These are phyloP conservation scores for Diplodia sapinea DNA, from an alignment of 2,329 filamentous ascomycete species.

Conservation along the genomic window DNA sequence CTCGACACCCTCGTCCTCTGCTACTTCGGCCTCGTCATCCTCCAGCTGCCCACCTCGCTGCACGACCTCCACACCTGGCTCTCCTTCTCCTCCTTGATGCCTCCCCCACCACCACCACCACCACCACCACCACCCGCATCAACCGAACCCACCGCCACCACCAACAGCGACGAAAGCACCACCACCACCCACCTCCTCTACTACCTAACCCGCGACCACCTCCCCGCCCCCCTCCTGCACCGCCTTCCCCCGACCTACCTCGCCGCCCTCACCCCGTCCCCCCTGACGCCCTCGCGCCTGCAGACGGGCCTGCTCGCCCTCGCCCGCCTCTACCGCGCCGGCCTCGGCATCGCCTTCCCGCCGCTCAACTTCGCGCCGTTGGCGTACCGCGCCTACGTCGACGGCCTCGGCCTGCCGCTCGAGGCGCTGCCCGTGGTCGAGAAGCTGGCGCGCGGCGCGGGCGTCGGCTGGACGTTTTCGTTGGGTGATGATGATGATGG, in stretches of 20 bases:
- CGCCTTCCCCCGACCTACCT: conserved; percentile 69
- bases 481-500: neutral
- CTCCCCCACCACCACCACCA: neutral
- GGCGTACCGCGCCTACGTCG: conserved; percentile 69
- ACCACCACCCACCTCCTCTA: conserved; percentile 68
- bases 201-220: conserved; percentile 62
- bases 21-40: conserved; percentile 77
- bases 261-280: conserved; percentile 60
- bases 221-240: conserved; percentile 70
- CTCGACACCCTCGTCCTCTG: conserved; percentile 80
- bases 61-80: conserved; percentile 75
- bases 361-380: conserved; percentile 72
- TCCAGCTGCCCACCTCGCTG: conserved; percentile 77
- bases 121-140: neutral
- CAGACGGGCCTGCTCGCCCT: conserved; percentile 69
- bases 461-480: conserved; percentile 62
- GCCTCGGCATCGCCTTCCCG: conserved; percentile 75
- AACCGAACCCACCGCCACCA: neutral
- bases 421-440: conserved; percentile 68
- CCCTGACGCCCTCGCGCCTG: conserved; percentile 62
- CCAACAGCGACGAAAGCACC: too few relatives aligned
- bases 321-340: conserved; percentile 66
- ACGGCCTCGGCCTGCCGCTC: conserved; percentile 74
- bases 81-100: neutral
- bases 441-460: conserved; percentile 59